phyloP scores from a whole-genome alignment of 148 eudicot genomes.

The Amaranthus palmeri region DNA sequence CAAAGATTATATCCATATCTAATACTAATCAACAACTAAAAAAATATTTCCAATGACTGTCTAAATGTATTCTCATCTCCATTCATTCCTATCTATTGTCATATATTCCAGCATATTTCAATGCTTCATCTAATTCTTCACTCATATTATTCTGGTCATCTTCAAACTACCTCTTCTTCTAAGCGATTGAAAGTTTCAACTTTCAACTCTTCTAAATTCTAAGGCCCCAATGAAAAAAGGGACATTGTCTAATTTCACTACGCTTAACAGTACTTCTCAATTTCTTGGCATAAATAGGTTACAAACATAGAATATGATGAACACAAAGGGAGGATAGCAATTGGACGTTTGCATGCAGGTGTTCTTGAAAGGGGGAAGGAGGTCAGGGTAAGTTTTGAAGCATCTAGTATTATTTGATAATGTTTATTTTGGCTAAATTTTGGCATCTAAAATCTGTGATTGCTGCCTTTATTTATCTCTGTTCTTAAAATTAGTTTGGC shows the following conservation, averaged over 20 bases:
- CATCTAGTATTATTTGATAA: background rate
- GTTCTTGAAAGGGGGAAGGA: conserved; percentile 77
- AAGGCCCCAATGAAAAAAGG: too few relatives aligned
- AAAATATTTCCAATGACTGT: background rate
- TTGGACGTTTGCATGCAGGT: conserved; percentile 98
- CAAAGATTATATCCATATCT: too few relatives aligned
- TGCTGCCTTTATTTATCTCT: background rate
- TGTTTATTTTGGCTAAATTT: background rate
- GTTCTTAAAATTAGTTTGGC: background rate
- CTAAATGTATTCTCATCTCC: background rate
- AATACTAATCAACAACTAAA: too few relatives aligned
- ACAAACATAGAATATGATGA: conserved; percentile 91
- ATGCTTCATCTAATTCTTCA: background rate
- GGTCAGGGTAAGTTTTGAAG: conserved; percentile 53
- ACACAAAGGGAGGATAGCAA: conserved; percentile 92
- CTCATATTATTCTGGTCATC: background rate
- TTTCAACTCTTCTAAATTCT: too few relatives aligned
- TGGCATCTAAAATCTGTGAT: background rate
- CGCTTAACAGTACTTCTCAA: background rate
- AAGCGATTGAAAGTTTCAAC: too few relatives aligned
- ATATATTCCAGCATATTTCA: too few relatives aligned
- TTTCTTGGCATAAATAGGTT: conserved; percentile 35
- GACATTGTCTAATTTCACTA: too few relatives aligned
- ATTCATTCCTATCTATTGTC: too few relatives aligned
- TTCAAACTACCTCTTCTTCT: too few relatives aligned